Conservation (phyloP, 1,139 yeast species). For the Blastobotrys ciferrii region DNA sequence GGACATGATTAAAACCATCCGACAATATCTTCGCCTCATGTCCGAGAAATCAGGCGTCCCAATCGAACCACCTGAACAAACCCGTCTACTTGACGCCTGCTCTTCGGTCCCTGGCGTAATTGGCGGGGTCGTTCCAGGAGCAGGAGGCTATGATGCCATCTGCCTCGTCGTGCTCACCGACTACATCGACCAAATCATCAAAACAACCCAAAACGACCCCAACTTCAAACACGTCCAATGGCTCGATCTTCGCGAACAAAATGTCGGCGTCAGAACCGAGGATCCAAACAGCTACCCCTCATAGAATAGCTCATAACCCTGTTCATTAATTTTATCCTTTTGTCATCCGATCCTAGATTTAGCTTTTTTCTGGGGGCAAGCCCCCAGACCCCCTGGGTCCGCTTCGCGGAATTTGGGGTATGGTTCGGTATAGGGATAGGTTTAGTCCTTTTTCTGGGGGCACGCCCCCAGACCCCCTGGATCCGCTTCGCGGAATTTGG, state of each 20-base stretch:
- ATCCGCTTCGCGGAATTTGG: no score
- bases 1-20: constrained; percentile 46
- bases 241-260: constrained; percentile 37
- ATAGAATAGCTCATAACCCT: background rate
- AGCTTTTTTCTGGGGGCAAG: no score
- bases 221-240: constrained; percentile 31
- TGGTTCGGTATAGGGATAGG: no score
- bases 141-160: constrained; percentile 96
- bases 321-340: background rate
- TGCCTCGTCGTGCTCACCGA: constrained; percentile 61
- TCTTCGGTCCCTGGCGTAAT: constrained; percentile 62
- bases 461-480: no score
- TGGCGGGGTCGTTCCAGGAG: constrained; percentile 97
- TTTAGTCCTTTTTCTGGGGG: no score
- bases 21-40: constrained; percentile 55
- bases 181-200: constrained; percentile 42
- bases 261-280: constrained; percentile 33
- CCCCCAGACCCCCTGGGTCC: no score
- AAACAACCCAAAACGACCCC: constrained; percentile 34
- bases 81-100: constrained; percentile 65
- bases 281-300: background rate
- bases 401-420: no score
- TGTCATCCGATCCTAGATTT: no score
- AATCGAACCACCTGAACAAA: constrained; percentile 83
- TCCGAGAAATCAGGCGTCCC: constrained; percentile 72